phyloP scores from a whole-genome alignment of 371 early-diverging fungal species.

The Rhizopus delemar region DNA sequence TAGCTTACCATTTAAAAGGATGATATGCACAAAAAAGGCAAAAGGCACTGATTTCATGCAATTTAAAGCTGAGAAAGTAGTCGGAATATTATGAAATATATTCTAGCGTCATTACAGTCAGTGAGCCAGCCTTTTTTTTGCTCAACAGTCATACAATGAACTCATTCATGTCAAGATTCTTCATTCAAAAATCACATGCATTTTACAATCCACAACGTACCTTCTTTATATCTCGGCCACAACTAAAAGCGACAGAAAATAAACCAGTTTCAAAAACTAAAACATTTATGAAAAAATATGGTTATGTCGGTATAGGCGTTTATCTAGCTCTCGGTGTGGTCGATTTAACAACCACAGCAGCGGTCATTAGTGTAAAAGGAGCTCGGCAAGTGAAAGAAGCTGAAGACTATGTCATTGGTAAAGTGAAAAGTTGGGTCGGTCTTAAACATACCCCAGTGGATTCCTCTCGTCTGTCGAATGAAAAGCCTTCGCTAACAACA shows the following conservation, averaged over 20 bases:
- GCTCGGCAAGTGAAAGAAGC: constrained; percentile 36
- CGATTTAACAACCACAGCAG: constrained; percentile 38
- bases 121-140: too few species aligned
- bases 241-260: not conserved
- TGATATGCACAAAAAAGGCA: too few species aligned
- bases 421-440: constrained; percentile 12
- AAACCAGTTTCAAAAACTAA: constrained; percentile 14
- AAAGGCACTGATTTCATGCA: too few species aligned
- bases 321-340: constrained; percentile 38
- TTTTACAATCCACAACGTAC: not conserved
- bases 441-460: constrained; percentile 15
- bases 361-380: constrained; percentile 38
- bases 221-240: not conserved
- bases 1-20: too few species aligned
- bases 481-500: constrained; percentile 39
- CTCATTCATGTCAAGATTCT: not conserved
- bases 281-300: constrained; percentile 41
- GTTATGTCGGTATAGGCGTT: constrained; percentile 45
- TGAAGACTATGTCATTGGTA: constrained; percentile 34
- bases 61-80: too few species aligned
- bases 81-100: too few species aligned
- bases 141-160: not conserved
- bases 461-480: constrained; percentile 7
- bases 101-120: too few species aligned
- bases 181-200: not conserved